These are phyloP conservation scores for Trametes cubensis DNA, from an alignment of 768 basidiomycete species.

Conservation along the genomic window DNA sequence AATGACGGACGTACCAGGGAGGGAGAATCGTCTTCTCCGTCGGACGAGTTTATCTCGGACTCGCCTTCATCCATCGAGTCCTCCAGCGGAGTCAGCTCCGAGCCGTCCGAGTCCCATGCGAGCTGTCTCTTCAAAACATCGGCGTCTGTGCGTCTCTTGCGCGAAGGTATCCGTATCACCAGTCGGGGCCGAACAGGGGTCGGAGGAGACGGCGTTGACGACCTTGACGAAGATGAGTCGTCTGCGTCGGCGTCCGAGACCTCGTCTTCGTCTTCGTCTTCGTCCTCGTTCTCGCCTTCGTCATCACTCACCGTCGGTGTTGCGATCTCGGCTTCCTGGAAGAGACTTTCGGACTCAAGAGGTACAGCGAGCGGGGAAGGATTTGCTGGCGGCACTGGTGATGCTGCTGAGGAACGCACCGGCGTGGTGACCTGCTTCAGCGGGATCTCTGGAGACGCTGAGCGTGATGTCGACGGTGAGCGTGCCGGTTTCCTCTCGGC, in stretches of 20 bases:
- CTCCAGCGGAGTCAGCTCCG: conserved; percentile 32
- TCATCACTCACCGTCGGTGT: too few species aligned
- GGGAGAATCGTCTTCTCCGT: conserved; percentile 18
- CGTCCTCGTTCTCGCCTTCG: too few species aligned
- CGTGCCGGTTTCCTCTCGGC: too few species aligned
- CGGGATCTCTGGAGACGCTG: too few species aligned
- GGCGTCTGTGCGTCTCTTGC: not conserved
- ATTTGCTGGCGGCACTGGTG: too few species aligned
- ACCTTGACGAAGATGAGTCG: not conserved
- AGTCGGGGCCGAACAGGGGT: not conserved
- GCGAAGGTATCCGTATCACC: not conserved
- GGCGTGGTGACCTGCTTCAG: too few species aligned
- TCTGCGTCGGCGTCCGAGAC: too few species aligned
- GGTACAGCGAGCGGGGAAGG: too few species aligned
- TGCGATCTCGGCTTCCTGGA: too few species aligned
- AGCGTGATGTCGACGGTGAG: too few species aligned
- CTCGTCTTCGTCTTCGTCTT: not conserved
- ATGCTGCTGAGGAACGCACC: too few species aligned
- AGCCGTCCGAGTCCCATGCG: conserved; percentile 28
- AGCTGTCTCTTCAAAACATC: not conserved
- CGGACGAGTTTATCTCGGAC: conserved; percentile 19
- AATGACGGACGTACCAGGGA: not conserved
- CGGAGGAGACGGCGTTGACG: not conserved
- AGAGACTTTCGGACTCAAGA: too few species aligned
- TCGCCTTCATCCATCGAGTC: conserved; percentile 24